Evolutionary conservation across 441 rosid genomes (phyloP), one percentile per base, ranked within the genome.

Genomic region (Gossypium trilobum): DNA sequence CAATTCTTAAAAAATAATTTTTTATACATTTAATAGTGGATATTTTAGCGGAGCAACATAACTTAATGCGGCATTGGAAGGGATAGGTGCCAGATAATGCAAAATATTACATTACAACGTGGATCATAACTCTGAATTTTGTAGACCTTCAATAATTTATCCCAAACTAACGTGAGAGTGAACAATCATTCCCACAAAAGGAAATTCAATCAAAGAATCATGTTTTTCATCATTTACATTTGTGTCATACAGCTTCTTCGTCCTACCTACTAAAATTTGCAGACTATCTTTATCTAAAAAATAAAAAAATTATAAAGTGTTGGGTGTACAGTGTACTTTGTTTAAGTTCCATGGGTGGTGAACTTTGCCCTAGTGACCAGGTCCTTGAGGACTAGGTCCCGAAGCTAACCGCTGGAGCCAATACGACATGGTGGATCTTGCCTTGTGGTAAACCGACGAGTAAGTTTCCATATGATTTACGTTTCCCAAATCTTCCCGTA

Each of bases 311-410:
- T 19, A 4, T 2, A 33, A 6, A 36, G 20, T 39, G 42, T 67
- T 23, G 71, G 20, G n/a, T n/a, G 1, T 27, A 58, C n/a, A n/a
- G 11, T 27, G 16, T 59, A 59, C 20, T 27, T 59, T n/a, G 42
- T 59, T 44, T 22, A 44, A 20, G 36, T 46, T 65, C 20, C 70
- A 46, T 23, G 25, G 62, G 3, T 46, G 8, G 14, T 31, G 16
- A 0, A 27, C 51, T 5, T 0, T 4, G 8, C 33, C 11, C 66
- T 61, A 87, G 72, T 87, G 89, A 17, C 86, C 89, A 42, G 72
- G 85, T 31, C 86, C 84, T 71, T 9, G 71, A 16, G 87, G 81
- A 56, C 89, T 85, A 19, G 89, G 87, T 20, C 91, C 89, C 2
- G 89, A 82, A 2, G 78, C 78, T 19, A 87, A 60, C 19, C 66